A percentile compares a stretch with the other conserved stretches of the same genome.
These are phyloP conservation scores for Petunia hybrid DNA, from an alignment of 305 asterid genomes.

Conservation along the genomic window DNA sequence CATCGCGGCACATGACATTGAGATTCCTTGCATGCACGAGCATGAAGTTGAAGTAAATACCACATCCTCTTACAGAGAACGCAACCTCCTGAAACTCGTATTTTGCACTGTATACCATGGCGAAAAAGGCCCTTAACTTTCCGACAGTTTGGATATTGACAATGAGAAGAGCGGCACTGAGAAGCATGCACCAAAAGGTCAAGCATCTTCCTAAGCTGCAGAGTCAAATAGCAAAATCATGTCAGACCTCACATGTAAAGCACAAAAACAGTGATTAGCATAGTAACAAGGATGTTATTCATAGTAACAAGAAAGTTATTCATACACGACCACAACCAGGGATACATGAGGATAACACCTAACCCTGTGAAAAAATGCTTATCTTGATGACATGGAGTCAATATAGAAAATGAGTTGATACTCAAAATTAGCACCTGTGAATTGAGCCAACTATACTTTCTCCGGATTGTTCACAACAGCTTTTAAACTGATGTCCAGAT, in stretches of 20 bases:
- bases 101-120: slow-evolving; percentile 85
- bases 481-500: slow-evolving; percentile 9
- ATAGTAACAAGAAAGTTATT: not conserved
- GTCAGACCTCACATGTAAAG: slow-evolving; percentile 35
- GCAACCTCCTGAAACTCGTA: slow-evolving; percentile 95
- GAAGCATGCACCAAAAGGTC: slow-evolving; percentile 98
- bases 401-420: not conserved
- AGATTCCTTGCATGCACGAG: slow-evolving; percentile 95
- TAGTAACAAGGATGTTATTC: not conserved
- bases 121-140: slow-evolving; percentile 99
- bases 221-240: slow-evolving; percentile 37
- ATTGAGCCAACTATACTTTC: slow-evolving; percentile 5
- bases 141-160: slow-evolving; percentile 92
- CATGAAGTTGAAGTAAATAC: slow-evolving; percentile 98
- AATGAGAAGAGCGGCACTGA: slow-evolving; percentile 79
- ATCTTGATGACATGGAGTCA: not conserved
- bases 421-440: slow-evolving; percentile 6
- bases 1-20: slow-evolving; percentile 93
- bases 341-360: not conserved
- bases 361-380: not conserved
- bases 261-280: not conserved
- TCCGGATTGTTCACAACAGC: slow-evolving; percentile 18
- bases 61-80: slow-evolving; percentile 94
- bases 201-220: slow-evolving; percentile 96
- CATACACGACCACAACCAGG: slow-evolving; percentile 19